Evolutionary conservation across 495 filamentous ascomycete genomes (phyloP).

Genomic region (Tetracladium marchalianum): DNA sequence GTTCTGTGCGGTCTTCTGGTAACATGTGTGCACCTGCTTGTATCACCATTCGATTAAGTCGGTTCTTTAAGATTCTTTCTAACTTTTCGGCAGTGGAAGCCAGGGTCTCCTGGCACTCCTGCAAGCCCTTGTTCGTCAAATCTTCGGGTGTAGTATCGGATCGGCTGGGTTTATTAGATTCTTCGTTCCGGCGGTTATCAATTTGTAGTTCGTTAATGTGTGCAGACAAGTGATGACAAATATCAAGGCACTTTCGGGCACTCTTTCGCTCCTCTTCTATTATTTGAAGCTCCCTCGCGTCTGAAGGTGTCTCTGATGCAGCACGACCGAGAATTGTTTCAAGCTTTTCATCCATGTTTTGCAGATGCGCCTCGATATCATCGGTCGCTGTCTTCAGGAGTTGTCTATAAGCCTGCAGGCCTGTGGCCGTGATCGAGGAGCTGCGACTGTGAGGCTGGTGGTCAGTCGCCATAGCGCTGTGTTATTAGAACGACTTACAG

Average conservation of each 20-base stretch:
- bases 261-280: slow-evolving; percentile 31
- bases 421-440: slow-evolving; percentile 23
- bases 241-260: slow-evolving; percentile 33
- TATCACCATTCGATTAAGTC: slow-evolving; percentile 24
- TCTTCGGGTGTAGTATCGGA: slow-evolving; percentile 20
- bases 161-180: slow-evolving; percentile 9
- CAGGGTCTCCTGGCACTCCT: slow-evolving; percentile 31
- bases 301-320: slow-evolving; percentile 12
- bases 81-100: slow-evolving; percentile 22
- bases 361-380: slow-evolving; percentile 29
- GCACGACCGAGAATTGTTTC: slow-evolving; percentile 16
- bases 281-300: slow-evolving; percentile 23
- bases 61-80: slow-evolving; percentile 25
- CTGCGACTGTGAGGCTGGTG: too few relatives aligned
- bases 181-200: slow-evolving; percentile 8
- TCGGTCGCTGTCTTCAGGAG: slow-evolving; percentile 27
- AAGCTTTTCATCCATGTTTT: slow-evolving; percentile 28
- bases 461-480: too few relatives aligned
- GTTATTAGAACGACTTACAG: slow-evolving; percentile 29
- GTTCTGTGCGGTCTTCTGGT: slow-evolving; percentile 25
- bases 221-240: slow-evolving; percentile 30
- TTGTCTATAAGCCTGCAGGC: slow-evolving; percentile 22
- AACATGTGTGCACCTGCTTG: slow-evolving; percentile 24
- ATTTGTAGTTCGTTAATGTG: slow-evolving; percentile 28
- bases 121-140: slow-evolving; percentile 26